Evolutionary conservation across 202 grass and related monocot genomes (phyloP), one percentile per base, ranked within the genome.

Genomic region (Schoenoplectus triqueter): DNA sequence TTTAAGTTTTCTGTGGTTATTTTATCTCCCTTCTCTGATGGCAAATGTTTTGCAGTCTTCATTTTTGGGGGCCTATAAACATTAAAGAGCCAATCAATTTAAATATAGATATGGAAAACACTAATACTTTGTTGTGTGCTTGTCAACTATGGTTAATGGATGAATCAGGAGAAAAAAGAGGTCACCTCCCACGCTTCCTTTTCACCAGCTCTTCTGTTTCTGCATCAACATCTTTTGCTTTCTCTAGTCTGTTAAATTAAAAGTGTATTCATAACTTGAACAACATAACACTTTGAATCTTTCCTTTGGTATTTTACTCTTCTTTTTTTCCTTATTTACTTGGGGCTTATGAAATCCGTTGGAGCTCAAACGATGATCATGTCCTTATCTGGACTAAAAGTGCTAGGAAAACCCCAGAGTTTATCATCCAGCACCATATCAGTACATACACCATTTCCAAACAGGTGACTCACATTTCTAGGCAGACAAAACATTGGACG

Each of bases 11-110:
- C 10, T 57, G 18, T 5, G 3, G 5, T 41, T 7, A 7, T 1
- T 15, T 54, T 77, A 56, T 57, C 10, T 31, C 31, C 31, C 15
- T 77, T 57, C 11, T 77, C 51, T 57, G 21, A 57, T 77, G 19
- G 10, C 45, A 19, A 19, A 4, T 4, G 19, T 20, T 56, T 15
- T 77, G 2, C 69, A 73, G 31, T 31, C 31, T 55, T 73, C 46
- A 20, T 21, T 31, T 60, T 78, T 44, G 39, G 75, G 60, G 75
- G 75, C 75, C 75, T 78, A 44, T 10, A 78, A 44, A 31, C 31
- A 31, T 31, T 31, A 31, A 31, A 31, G 5, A 6, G 44, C 4
- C 56, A 60, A 15, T 5, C 39, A 78, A 78, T 40, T 14, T 78
- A 42, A 78, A 2, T 21, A 66, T 73, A 73, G 18, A 51, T 73